These are phyloP conservation scores for Polytrichum formosum DNA, from an alignment of 225 moss, liverwort and hornwort species.

Conservation along the genomic window DNA sequence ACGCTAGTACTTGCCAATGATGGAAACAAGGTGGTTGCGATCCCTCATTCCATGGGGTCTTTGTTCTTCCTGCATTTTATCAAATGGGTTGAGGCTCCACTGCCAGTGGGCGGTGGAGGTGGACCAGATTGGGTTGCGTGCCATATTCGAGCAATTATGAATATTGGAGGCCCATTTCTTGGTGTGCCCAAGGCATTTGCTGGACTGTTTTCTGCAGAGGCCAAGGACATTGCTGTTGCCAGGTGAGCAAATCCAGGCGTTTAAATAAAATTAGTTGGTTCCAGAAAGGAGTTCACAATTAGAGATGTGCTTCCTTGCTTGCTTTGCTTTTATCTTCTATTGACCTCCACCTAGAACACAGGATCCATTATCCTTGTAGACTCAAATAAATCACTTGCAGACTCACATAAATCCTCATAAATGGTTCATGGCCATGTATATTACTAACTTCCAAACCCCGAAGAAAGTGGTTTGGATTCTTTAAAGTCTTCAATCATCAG, in stretches of 20 bases:
- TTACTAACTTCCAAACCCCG: too few relatives aligned
- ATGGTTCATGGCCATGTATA: too few relatives aligned
- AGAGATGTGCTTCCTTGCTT: too few relatives aligned
- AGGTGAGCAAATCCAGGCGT: conserved; percentile 34
- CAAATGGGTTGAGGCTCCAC: conserved; percentile 72
- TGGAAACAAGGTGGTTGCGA: conserved; percentile 46
- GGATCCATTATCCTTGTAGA: too few relatives aligned
- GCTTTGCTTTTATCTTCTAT: too few relatives aligned
- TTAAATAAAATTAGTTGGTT: conserved; percentile 2
- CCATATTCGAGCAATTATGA: conserved; percentile 51
- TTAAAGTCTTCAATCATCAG: not conserved
- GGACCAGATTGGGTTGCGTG: conserved; percentile 60
- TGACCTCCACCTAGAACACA: too few relatives aligned
- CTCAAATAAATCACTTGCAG: too few relatives aligned
- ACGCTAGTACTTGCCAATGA: conserved; percentile 41
- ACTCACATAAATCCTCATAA: too few relatives aligned
- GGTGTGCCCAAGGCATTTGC: conserved; percentile 59
- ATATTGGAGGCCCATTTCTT: conserved; percentile 59
- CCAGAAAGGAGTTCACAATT: not conserved
- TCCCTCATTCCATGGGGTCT: conserved; percentile 69
- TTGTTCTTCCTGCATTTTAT: conserved; percentile 59
- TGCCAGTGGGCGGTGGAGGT: conserved; percentile 64
- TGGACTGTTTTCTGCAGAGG: conserved; percentile 67
- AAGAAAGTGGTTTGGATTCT: too few relatives aligned
- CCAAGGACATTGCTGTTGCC: conserved; percentile 70